Percentiles rank a stretch among this genome's conserved stretches.
Conservation (phyloP, 2,329 filamentous ascomycete genomes). For the Aspergillus tubingensis region DNA sequence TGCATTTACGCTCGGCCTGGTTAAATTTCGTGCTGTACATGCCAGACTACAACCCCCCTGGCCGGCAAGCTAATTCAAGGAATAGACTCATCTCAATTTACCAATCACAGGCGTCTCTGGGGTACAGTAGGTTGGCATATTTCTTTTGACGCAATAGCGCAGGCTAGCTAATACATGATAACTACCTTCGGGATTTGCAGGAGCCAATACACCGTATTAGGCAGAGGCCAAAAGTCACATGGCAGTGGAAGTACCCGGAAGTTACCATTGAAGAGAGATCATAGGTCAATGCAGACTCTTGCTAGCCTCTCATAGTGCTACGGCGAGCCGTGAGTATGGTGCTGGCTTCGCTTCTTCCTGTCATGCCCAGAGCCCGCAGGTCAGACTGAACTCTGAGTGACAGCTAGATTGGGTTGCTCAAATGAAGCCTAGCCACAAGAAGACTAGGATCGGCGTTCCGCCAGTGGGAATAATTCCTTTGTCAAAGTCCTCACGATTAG, state of each 20-base stretch:
- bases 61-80: neutral
- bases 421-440: neutral
- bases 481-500: conserved; percentile 9
- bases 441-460: conserved; percentile 6
- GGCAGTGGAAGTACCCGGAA: conserved; percentile 2
- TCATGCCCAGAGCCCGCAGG: conserved; percentile 1
- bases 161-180: neutral
- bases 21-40: neutral
- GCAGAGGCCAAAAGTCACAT: conserved; percentile 2
- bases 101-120: neutral
- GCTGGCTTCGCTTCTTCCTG: neutral
- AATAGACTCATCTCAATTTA: neutral
- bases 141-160: conserved; percentile 2
- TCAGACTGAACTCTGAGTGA: conserved; percentile 4
- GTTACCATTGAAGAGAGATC: neutral
- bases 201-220: neutral
- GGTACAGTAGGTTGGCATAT: neutral
- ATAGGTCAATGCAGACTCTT: conserved; percentile 4
- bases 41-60: neutral
- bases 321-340: neutral
- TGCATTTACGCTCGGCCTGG: conserved; percentile 1
- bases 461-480: conserved; percentile 21
- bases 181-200: neutral
- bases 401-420: conserved; percentile 5
- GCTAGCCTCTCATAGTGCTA: neutral